These are phyloP conservation scores for Fomitiporia mediterranea DNA, from an alignment of 1,284 basidiomycete genomes.

Conservation along the genomic window DNA sequence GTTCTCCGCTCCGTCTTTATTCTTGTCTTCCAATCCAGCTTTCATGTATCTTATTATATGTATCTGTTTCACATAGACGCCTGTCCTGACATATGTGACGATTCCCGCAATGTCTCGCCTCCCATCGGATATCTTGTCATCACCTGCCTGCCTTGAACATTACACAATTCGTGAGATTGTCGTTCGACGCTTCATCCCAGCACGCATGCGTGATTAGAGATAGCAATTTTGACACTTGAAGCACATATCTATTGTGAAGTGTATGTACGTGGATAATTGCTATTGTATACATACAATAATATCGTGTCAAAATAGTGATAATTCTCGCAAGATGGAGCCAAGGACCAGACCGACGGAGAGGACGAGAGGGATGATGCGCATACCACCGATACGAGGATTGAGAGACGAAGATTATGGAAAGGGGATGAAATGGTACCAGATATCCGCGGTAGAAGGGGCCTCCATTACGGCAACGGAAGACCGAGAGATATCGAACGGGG, in stretches of 20 bases:
- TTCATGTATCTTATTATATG: background rate
- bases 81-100: constrained; percentile 86
- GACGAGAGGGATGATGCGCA: background rate
- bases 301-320: constrained; percentile 2
- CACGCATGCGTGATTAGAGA: constrained; percentile 80
- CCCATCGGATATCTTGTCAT: constrained; percentile 46
- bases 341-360: background rate
- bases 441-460: too few species aligned
- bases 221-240: constrained; percentile 30
- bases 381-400: background rate
- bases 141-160: constrained; percentile 65
- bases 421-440: too few species aligned
- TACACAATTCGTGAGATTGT: constrained; percentile 85
- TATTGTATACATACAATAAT: constrained; percentile 1
- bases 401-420: too few species aligned
- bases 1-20: constrained; percentile 17
- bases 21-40: background rate
- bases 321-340: background rate
- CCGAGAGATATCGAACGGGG: background rate
- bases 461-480: background rate
- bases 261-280: too few species aligned
- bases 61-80: constrained; percentile 50
- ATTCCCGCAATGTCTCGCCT: constrained; percentile 71
- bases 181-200: constrained; percentile 83
- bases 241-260: too few species aligned